Base-by-base conservation (phyloP, 2,329 filamentous ascomycete genomes). In the Chaetomiaceae sp. region DNA sequence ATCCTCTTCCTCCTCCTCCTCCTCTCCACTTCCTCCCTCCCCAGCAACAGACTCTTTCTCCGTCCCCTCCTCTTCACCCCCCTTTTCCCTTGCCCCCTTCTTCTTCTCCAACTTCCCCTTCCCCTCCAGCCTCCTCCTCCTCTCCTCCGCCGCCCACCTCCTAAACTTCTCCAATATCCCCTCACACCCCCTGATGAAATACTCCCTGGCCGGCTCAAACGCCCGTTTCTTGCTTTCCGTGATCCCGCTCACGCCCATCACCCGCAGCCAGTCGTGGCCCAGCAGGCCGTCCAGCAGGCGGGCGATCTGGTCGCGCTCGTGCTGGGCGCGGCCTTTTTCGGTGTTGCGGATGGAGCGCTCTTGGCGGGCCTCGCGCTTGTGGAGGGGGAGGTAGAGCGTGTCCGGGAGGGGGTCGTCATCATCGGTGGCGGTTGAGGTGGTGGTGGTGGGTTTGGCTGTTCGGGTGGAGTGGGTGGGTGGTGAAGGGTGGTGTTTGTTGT, bases 191-290 rank as follows among this genome's bases (percentile, higher is more conserved):
- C 79, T 81, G 63, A 96, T 87, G 66, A 96, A 95, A 67, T 92
- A 85, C 56, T 85, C 80, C 25, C 94, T 82, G 57, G 94, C 94
- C 2, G 87, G 84, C 69, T 96, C 90, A 69, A 90, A 96, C 27
- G 86, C 81, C 68, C 88, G 94, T 71, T 89, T 92, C 65, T 89
- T 89, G 20, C 83, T 84, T 65, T 96, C 91, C 0, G 90, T 95
- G 34, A 95, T 74, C 19, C 82, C 89, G 59, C 84, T 92, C 31
- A 97, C 87, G 23, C 92, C 94, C 84, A 99, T 91, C 4, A 91
- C 82, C 57, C 88, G 85, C 53, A 96, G 76, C 94, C 94, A 99
- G 69, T 97, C 94, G 54, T 88, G 89, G 2, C 92, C 89, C 67
- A 90, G 87, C 1, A 99, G 78, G 17, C 90, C 90, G 50, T 94